Evolutionary conservation across 441 rosid genomes (phyloP).

Genomic region (Pelargonium fulgidum): DNA sequence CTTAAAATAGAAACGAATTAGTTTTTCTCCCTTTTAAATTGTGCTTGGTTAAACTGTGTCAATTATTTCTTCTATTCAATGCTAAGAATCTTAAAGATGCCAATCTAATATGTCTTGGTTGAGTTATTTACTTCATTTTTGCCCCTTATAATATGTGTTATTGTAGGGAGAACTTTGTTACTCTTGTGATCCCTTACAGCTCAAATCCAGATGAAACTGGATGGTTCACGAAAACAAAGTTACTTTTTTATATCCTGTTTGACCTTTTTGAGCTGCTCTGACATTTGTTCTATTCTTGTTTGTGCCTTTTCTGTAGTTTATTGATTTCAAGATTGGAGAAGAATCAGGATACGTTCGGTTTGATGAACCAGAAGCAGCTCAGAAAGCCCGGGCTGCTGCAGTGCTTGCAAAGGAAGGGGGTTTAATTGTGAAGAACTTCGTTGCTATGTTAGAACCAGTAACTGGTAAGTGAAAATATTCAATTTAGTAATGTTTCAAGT

Average conservation of each 20-base stretch:
- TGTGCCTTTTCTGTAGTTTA: constrained; percentile 36
- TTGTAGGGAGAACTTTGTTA: too few species aligned
- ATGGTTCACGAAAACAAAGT: too few species aligned
- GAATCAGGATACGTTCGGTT: constrained; percentile 70
- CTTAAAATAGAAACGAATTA: neutral
- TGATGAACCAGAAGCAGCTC: constrained; percentile 80
- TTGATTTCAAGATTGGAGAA: constrained; percentile 87
- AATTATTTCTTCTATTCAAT: too few species aligned
- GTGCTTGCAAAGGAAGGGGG: constrained; percentile 83
- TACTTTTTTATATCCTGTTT: too few species aligned
- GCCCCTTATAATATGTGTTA: too few species aligned
- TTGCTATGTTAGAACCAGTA: constrained; percentile 73
- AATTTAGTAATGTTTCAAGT: neutral
- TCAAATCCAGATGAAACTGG: too few species aligned
- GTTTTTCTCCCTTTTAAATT: neutral
- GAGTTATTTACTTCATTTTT: too few species aligned
- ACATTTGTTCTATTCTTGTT: constrained; percentile 1
- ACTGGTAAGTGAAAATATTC: constrained; percentile 40
- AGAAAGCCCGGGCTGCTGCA: constrained; percentile 92
- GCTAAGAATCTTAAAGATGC: too few species aligned
- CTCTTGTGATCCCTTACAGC: too few species aligned
- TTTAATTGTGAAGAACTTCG: constrained; percentile 62
- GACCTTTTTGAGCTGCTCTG: constrained; percentile 3
- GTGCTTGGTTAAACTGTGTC: too few species aligned
- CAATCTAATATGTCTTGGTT: too few species aligned